Conservation (phyloP, 2,329 filamentous ascomycete genomes). For the Thielaviopsis populi region DNA sequence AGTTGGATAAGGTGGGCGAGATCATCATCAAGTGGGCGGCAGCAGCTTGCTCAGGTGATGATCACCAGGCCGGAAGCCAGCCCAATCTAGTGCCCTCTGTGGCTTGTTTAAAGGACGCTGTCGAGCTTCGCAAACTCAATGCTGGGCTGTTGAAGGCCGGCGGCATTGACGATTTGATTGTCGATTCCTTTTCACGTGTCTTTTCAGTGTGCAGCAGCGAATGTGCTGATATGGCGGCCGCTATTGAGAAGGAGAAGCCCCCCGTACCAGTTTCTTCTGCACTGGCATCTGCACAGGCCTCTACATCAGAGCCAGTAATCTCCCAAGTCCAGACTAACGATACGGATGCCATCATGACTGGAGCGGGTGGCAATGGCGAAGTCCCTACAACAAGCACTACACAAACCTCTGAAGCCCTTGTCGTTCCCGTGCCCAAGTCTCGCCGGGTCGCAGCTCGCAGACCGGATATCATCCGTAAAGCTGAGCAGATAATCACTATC, state of each 20-base stretch:
- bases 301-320: neutral
- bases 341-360: constrained; percentile 7
- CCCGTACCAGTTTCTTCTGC: constrained; percentile 1
- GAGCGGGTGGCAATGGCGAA: constrained; percentile 22
- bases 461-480: constrained; percentile 45
- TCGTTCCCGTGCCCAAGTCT: constrained; percentile 20
- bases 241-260: constrained; percentile 23
- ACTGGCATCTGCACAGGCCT: neutral
- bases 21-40: constrained; percentile 40
- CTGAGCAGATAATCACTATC: constrained; percentile 38
- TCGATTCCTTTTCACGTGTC: constrained; percentile 59
- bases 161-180: constrained; percentile 83
- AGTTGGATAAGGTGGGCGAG: constrained; percentile 42
- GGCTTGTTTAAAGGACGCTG: constrained; percentile 40
- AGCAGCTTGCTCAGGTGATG: neutral
- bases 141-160: constrained; percentile 72
- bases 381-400: constrained; percentile 4
- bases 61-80: neutral
- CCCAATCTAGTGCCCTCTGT: constrained; percentile 25
- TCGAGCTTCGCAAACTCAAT: constrained; percentile 58
- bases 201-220: constrained; percentile 11
- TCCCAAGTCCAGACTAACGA: neutral
- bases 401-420: neutral
- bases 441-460: constrained; percentile 35
- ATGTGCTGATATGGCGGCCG: constrained; percentile 6